Evolutionary conservation across 2,329 filamentous ascomycete species (phyloP).

Genomic region (Aspergillus tubingensis): DNA sequence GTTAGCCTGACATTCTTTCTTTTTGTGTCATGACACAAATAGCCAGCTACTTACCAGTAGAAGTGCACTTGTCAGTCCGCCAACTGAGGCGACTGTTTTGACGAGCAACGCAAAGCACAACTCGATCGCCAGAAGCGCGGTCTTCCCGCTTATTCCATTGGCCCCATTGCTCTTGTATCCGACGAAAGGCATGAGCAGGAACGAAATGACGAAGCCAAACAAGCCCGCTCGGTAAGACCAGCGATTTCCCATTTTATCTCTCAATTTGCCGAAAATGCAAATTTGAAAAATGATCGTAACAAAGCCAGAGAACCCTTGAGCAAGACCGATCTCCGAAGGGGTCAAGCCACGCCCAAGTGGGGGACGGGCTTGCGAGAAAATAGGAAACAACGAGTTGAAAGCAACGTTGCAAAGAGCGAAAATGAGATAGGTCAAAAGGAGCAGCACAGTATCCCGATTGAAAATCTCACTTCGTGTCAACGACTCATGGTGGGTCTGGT

Average conservation of each 20-base stretch:
- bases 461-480: conserved; percentile 63
- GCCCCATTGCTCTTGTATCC: conserved; percentile 69
- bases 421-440: conserved; percentile 83
- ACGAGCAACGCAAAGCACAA: conserved; percentile 78
- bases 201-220: conserved; percentile 76
- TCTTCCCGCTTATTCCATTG: conserved; percentile 61
- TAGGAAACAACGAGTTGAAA: conserved; percentile 92
- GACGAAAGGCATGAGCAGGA: conserved; percentile 86
- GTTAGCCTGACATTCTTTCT: background rate
- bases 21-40: background rate
- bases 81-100: conserved; percentile 88
- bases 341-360: conserved; percentile 76
- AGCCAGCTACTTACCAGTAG: conserved; percentile 64
- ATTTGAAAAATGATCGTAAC: conserved; percentile 90
- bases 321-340: conserved; percentile 80
- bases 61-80: conserved; percentile 85
- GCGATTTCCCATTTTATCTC: conserved; percentile 79
- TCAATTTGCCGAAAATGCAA: conserved; percentile 76
- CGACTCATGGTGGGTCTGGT: conserved; percentile 47
- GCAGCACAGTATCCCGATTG: conserved; percentile 77
- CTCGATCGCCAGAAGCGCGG: conserved; percentile 74
- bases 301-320: conserved; percentile 78
- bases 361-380: conserved; percentile 75
- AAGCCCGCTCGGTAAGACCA: conserved; percentile 78
- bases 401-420: conserved; percentile 94